Base-by-base conservation (phyloP, 2,329 filamentous ascomycete genomes). In the Botrytis hyacinthi region DNA sequence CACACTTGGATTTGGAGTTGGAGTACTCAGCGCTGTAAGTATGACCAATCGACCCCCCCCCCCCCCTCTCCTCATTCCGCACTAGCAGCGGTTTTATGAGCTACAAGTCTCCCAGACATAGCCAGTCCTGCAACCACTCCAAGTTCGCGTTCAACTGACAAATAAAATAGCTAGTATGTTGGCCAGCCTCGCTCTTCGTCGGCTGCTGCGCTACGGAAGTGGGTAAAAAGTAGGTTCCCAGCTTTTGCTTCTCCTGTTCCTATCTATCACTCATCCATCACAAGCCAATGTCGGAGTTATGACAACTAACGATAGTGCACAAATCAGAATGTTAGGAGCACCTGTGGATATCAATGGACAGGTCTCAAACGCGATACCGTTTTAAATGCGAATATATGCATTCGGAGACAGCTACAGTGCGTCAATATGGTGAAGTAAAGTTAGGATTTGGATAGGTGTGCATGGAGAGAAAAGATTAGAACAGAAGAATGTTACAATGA, bases 121-220 rank as follows among this genome's bases (percentile, higher is more conserved):
- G n/a, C 14, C 26, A 22, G 44, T 3, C 20, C 44, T 8, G 44
- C 20, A 0, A 44, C 12, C 32, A 26, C 8, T 22, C 1, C 14
- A 57, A 26, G 26, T n/a, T 42, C 4, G 35, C 18, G 1, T 20
- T 3, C 14, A 22, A 42, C 66, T 69, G 29, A 69, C 48, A 57
- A 69, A 16, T 16, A 32, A n/a, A 29, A 57, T 71, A 87, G 86
- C 80, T 87, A 22, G 76, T 88, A 46, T 88, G 86, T 75, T 89
- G 86, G 83, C 87, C 87, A 3, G 86, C 85, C 7, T 84, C 86
- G 0, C 80, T 89, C 35, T 83, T 89, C 66, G 88, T 87, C 80
- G 86, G 87, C n/a, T 88, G 87, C 77, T 87, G 86, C 76, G 83
- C 84, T 59, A 88, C 86, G 3, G 83, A 88, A 77, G 82, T 82